Percentiles rank a stretch among this genome's conserved stretches.
Evolutionary conservation across 2,329 filamentous ascomycete genomes (phyloP).

Genomic region (Diaporthe citrichinensis): DNA sequence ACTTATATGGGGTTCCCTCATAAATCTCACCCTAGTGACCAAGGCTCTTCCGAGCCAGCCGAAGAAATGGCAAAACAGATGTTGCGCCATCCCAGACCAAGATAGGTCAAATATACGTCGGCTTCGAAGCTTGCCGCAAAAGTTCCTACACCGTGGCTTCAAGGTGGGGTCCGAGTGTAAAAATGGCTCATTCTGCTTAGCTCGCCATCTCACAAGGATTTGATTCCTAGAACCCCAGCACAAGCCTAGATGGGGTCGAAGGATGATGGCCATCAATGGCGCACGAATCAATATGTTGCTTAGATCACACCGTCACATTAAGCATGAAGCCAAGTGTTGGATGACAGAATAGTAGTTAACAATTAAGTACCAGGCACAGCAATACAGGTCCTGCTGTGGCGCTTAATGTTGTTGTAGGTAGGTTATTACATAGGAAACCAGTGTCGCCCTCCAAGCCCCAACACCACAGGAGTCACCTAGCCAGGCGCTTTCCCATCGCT

Average conservation of each 20-base stretch:
- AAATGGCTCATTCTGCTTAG: not conserved
- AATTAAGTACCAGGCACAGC: conserved; percentile 27
- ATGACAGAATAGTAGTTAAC: conserved; percentile 27
- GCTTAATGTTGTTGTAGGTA: conserved; percentile 18
- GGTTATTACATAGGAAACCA: conserved; percentile 12
- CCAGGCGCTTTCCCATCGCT: conserved; percentile 29
- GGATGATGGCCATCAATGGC: fast-evolving
- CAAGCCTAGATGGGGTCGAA: not conserved
- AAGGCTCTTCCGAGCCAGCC: not conserved
- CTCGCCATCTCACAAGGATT: not conserved
- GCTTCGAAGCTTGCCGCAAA: not conserved
- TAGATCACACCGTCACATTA: too few relatives aligned
- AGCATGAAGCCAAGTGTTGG: not conserved
- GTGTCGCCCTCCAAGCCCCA: not conserved
- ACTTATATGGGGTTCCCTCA: not conserved
- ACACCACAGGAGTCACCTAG: conserved; percentile 29
- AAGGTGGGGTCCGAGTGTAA: not conserved
- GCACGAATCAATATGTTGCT: too few relatives aligned
- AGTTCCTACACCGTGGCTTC: not conserved
- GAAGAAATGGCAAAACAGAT: not conserved
- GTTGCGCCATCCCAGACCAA: not conserved
- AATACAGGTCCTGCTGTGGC: conserved; percentile 15
- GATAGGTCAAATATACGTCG: not conserved
- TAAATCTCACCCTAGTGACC: not conserved
- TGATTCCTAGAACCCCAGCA: not conserved